Evolutionary conservation across 805 yeast species (phyloP), one percentile per base, ranked within the genome.

Genomic region (Candida ortonii): DNA sequence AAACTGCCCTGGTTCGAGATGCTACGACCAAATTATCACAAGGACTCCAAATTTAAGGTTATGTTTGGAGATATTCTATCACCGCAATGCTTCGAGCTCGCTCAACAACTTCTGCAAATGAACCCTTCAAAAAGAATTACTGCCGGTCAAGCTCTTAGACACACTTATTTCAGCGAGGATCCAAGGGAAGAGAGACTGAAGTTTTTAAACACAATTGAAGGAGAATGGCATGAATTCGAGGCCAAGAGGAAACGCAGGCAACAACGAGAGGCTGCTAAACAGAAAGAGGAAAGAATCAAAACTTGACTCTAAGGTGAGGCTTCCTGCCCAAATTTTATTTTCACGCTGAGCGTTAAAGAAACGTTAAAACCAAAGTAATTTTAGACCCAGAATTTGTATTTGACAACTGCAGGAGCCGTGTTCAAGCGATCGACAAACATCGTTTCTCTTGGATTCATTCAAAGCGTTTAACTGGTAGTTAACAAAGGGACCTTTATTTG

Each of bases 181-280:
- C 96, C 96, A 0, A 45, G 49, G 20, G 80, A 84, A 1, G 78
- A 72, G 42, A 77, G 79, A 5, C 65, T 86, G 23, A 57, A 63
- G 8, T 69, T 78, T 34, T 66, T 82, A 44, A 64, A 68, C 18
- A 67, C 68, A n/a, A 59, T 79, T 18, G 65, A 68, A 36, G 94
- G 93, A 3, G 97, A 94, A 58, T 90, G 97, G 93, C 98, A 90
- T 55, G 98, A 90, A 55, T 90, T 83, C 58, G 98, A 90, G 52
- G 93, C 96, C 3, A 88, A 90, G 59, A 81, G 78, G 62, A 73
- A 83, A 49, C 67, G 85, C 43, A 64, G 81, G 39, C 57, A 52
- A 27, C 47, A 38, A 16, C 49, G 56, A 19, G 59, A 52, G 28
- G 47, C 49, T n/a, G 47, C 49, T n/a, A 42, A 41, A 32, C 44